Conservation (phyloP, 257 asterid genomes). For the Solanum megistacrolobum region DNA sequence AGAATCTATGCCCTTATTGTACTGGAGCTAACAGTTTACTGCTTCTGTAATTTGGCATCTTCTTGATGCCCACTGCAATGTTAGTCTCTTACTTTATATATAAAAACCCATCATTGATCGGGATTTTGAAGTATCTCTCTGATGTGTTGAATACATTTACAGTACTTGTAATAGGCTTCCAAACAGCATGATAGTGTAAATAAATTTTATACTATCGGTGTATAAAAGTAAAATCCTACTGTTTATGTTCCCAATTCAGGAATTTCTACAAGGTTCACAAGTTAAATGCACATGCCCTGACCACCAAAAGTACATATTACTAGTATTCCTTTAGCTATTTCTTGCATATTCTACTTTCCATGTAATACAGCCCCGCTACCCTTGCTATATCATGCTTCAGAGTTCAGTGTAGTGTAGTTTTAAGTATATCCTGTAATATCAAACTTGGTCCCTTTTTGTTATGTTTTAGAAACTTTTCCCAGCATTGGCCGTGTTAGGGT, state of each 20-base stretch:
- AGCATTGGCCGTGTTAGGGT: slow-evolving; percentile 88
- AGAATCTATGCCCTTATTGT: neutral
- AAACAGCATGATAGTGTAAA: neutral
- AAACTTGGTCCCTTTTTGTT: neutral
- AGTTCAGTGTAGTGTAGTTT: neutral
- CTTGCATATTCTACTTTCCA: neutral
- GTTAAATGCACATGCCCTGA: neutral
- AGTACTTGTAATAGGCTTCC: neutral
- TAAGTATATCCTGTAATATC: neutral
- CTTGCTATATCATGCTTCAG: neutral
- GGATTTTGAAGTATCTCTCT: neutral
- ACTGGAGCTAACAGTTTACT: neutral
- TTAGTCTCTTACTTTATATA: neutral
- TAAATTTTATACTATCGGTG: neutral
- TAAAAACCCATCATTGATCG: neutral
- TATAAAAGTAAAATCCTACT: neutral
- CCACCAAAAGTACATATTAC: neutral
- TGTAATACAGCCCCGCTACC: neutral
- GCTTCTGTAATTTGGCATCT: neutral
- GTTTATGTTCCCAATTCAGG: neutral
- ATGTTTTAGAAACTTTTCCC: slow-evolving; percentile 72
- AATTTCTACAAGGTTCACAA: neutral
- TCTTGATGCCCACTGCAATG: neutral
- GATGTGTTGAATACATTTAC: neutral
- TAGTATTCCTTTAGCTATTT: neutral